phyloP scores from a whole-genome alignment of 805 yeast genomes.

The Ogataea ramenticola region DNA sequence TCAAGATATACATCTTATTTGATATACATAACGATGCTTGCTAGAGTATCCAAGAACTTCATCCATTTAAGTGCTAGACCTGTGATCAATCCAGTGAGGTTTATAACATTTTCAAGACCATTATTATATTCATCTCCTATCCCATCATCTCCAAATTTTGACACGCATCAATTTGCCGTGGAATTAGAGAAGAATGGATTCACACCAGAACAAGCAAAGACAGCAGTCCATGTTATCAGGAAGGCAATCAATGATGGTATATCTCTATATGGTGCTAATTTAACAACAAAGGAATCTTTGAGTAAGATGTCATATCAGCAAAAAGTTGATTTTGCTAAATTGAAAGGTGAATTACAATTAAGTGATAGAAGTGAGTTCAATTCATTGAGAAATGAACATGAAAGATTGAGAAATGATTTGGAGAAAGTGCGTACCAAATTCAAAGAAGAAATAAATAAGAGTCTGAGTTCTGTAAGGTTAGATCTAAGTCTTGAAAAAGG shows the following conservation, averaged over 20 bases:
- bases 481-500: slow-evolving; percentile 94
- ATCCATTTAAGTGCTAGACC: not conserved
- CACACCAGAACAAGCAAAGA: slow-evolving; percentile 66
- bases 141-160: slow-evolving; percentile 37
- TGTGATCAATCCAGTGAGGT: not conserved
- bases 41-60: not conserved
- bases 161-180: slow-evolving; percentile 68
- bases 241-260: slow-evolving; percentile 78
- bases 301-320: slow-evolving; percentile 88
- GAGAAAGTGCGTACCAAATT: slow-evolving; percentile 80
- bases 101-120: not conserved
- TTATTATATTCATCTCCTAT: not conserved
- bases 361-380: slow-evolving; percentile 83
- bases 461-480: slow-evolving; percentile 82
- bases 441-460: slow-evolving; percentile 85
- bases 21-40: not conserved
- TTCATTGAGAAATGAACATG: slow-evolving; percentile 79
- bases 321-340: slow-evolving; percentile 91
- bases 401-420: slow-evolving; percentile 71
- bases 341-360: slow-evolving; percentile 85
- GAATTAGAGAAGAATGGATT: slow-evolving; percentile 67
- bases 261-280: slow-evolving; percentile 59
- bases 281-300: slow-evolving; percentile 81
- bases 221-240: slow-evolving; percentile 67
- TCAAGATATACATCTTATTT: too few species aligned